phyloP scores from a whole-genome alignment of 1,139 yeast species.

The Groenewaldozyma sp. region DNA sequence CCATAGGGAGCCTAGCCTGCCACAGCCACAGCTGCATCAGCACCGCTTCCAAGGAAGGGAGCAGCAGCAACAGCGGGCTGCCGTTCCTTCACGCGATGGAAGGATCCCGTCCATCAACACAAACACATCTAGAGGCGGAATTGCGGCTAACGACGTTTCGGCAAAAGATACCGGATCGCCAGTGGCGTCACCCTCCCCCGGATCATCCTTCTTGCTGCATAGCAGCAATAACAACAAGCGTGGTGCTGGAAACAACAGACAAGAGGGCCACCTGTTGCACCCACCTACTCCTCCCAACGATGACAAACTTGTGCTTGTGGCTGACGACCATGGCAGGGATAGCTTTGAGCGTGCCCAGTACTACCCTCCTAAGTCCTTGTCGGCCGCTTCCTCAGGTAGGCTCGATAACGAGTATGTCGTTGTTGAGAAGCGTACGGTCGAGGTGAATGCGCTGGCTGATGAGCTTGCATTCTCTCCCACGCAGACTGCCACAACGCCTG shows the following conservation, averaged over 20 bases:
- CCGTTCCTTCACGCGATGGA: not conserved
- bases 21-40: not conserved
- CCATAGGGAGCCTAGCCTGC: conserved; percentile 13
- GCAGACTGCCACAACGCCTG: conserved; percentile 3
- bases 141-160: not conserved
- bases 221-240: conserved; percentile 4
- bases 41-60: not conserved
- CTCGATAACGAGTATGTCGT: conserved; percentile 65
- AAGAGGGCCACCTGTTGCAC: not conserved
- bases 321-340: too few species aligned
- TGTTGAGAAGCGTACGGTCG: conserved; percentile 88
- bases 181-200: conserved; percentile 20
- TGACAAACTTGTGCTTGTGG: not conserved
- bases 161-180: conserved; percentile 8
- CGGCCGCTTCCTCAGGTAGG: not conserved
- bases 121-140: conserved; percentile 2
- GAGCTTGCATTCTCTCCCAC: conserved; percentile 44
- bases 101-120: not conserved
- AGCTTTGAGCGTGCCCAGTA: not conserved
- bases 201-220: conserved; percentile 18
- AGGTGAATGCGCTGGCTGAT: conserved; percentile 91
- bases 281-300: not conserved
- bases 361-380: not conserved
- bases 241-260: too few species aligned
- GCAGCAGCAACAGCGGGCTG: not conserved